Base-by-base conservation (phyloP, 2,329 filamentous ascomycete species). In the Fusarium floridanum region DNA sequence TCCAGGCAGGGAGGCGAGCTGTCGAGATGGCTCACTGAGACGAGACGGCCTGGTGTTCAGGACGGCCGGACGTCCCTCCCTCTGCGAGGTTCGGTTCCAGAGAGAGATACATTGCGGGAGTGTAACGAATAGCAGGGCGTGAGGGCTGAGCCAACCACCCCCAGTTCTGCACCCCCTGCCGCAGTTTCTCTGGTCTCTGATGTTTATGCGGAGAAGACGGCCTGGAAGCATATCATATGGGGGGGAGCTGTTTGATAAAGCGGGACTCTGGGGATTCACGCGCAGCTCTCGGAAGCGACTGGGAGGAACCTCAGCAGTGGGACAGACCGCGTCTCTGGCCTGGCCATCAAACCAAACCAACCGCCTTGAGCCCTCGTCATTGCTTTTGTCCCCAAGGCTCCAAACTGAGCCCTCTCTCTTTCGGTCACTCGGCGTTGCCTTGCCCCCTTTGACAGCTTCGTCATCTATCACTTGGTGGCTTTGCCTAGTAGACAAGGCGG, bases 401-500 rank as follows among this genome's bases (percentile, higher is more conserved):
- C 59, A 64, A 66, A 20, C 62, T 69, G 71, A 72, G 64, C 64
- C 63, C 63, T 62, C 57, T 61, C 24, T 53, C 48, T 29, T 57
- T 66, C 20, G 57, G 39, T 56, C 50, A 59, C 45, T 56, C 61
- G 36, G 53, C 36, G 53, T 57, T 67, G 56, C 45, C 59, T 70
- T 68, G 61, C 48, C 22, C 67, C 48, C 48, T 29, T 53, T 29
- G 24, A n/a, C 48, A 17, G 75, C 71, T 57, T 71, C 37, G 76
- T 79, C 76, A 79, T 77, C 72, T 79, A 70, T 79, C 77, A 79
- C 67, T 77, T 77, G 61, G 77, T 79, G 76, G 77, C 77, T 78
- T 69, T 66, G 61, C 59, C 64, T 73, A 71, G 67, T 70, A 72
- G 59, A 72, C 66, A 71, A 74, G 74, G 76, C 76, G 76, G 77